A percentile compares a stretch with the other conserved stretches of the same genome.
phyloP scores from a whole-genome alignment of 495 filamentous ascomycete genomes.

The Aspergillus carlsbadensis region DNA sequence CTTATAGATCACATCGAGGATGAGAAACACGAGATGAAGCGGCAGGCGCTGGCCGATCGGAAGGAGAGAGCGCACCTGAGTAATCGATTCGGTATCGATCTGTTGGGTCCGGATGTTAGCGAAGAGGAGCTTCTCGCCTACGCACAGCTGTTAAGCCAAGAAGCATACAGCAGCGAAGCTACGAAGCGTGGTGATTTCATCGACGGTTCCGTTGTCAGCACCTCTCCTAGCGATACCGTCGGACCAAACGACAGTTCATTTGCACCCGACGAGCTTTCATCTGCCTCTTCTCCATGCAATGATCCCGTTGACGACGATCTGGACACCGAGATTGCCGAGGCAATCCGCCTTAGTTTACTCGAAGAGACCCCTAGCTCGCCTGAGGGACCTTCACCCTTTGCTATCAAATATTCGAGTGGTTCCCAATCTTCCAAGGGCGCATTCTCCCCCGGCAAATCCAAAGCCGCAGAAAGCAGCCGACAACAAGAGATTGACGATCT shows the following conservation, averaged over 20 bases:
- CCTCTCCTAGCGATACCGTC: conserved; percentile 42
- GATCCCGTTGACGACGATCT: conserved; percentile 54
- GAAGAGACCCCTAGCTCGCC: conserved; percentile 38
- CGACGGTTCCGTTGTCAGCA: conserved; percentile 47
- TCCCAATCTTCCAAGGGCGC: conserved; percentile 12
- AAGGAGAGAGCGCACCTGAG: conserved; percentile 66
- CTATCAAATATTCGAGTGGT: conserved; percentile 53
- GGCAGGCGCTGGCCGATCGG: conserved; percentile 62
- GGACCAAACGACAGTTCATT: conserved; percentile 50
- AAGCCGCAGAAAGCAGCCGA: conserved; percentile 34
- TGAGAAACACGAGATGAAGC: conserved; percentile 74
- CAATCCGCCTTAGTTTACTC: conserved; percentile 74
- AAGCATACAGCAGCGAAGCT: conserved; percentile 64
- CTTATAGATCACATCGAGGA: conserved; percentile 78
- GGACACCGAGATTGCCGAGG: conserved; percentile 76
- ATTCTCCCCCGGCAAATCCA: conserved; percentile 22
- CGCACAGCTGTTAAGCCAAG: conserved; percentile 83
- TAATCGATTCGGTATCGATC: conserved; percentile 76
- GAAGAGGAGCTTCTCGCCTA: conserved; percentile 91
- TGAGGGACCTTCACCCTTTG: conserved; percentile 42
- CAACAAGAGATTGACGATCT: conserved; percentile 68
- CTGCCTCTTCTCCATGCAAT: conserved; percentile 41
- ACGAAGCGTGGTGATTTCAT: conserved; percentile 52
- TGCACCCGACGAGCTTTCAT: conserved; percentile 46
- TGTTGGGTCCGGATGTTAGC: conserved; percentile 67